These are phyloP conservation scores for Saturnispora kantuleensis DNA, from an alignment of 805 yeast genomes.

Conservation along the genomic window DNA sequence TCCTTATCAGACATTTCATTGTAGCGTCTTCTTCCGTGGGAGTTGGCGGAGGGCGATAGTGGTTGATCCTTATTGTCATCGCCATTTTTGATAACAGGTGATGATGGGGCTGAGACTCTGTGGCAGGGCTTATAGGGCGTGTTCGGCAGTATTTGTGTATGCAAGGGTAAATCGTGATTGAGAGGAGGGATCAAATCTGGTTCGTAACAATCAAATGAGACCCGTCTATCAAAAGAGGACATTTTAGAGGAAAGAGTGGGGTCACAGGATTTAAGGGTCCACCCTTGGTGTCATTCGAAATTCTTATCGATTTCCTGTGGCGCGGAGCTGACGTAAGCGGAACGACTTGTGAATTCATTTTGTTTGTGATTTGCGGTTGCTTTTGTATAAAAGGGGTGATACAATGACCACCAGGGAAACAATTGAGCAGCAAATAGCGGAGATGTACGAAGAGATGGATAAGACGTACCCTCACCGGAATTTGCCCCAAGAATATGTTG, in stretches of 20 bases:
- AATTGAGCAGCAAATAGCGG: constrained; percentile 1
- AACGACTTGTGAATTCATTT: not conserved
- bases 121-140: constrained; percentile 5
- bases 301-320: too few relatives aligned
- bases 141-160: constrained; percentile 3
- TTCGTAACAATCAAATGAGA: constrained; percentile 8
- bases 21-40: constrained; percentile 34
- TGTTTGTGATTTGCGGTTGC: not conserved
- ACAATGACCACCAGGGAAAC: not conserved
- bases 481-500: not conserved
- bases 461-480: not conserved
- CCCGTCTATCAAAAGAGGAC: constrained; percentile 4
- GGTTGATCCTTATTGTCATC: not conserved
- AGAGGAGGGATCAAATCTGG: constrained; percentile 3
- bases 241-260: not conserved
- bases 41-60: constrained; percentile 9
- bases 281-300: too few relatives aligned
- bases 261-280: not conserved
- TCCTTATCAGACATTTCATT: constrained; percentile 46
- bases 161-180: not conserved
- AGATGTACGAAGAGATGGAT: not conserved
- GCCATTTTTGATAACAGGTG: constrained; percentile 6
- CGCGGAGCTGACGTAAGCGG: too few relatives aligned
- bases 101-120: not conserved
- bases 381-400: not conserved